These are phyloP conservation scores for Vitis hybrid DNA, from an alignment of 177 flowering plant genomes.

Conservation along the genomic window DNA sequence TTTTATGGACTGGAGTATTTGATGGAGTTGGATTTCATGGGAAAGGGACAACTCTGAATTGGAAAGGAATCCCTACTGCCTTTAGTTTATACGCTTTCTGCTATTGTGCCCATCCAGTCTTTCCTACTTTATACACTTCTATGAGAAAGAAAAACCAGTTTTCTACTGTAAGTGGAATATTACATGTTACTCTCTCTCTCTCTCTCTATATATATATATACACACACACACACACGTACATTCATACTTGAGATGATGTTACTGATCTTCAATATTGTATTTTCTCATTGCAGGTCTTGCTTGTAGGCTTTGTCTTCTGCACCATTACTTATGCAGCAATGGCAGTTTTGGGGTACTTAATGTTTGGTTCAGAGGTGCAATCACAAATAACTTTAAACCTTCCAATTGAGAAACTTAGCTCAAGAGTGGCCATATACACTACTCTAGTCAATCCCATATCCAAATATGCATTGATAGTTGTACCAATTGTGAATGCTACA, in stretches of 20 bases:
- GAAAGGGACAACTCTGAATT: constrained; percentile 11
- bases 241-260: not conserved
- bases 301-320: constrained; percentile 46
- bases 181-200: not conserved
- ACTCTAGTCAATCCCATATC: constrained; percentile 53
- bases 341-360: constrained; percentile 51
- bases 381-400: constrained; percentile 64
- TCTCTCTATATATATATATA: no score
- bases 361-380: constrained; percentile 45
- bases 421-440: constrained; percentile 56
- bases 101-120: constrained; percentile 68
- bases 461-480: constrained; percentile 57
- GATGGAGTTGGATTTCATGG: constrained; percentile 50
- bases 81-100: constrained; percentile 64
- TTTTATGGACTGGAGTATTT: constrained; percentile 40
- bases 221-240: no score
- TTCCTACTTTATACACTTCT: constrained; percentile 67
- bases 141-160: constrained; percentile 49
- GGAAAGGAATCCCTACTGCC: constrained; percentile 47
- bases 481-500: constrained; percentile 40
- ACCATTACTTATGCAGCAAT: constrained; percentile 48
- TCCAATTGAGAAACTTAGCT: constrained; percentile 35
- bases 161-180: constrained; percentile 35
- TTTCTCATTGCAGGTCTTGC: constrained; percentile 44
- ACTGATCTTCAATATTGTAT: not conserved